These are phyloP conservation scores for Waltergamsia citrina DNA, from an alignment of 2,329 filamentous ascomycete species.

Conservation along the genomic window DNA sequence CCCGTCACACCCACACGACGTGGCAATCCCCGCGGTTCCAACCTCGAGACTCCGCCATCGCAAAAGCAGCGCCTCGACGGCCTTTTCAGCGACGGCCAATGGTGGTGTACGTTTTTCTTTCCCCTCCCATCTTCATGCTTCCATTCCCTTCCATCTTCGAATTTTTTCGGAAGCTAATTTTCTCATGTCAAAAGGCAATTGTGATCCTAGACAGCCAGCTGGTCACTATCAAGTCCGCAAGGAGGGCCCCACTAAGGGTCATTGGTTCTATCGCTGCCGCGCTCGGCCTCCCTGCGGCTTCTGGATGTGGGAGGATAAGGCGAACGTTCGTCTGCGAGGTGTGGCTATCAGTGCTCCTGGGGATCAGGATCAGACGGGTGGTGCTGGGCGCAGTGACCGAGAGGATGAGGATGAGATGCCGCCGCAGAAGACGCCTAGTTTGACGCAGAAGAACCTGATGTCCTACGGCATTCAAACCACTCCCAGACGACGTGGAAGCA, in stretches of 20 bases:
- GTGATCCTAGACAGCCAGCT: conserved; percentile 27
- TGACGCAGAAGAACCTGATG: conserved; percentile 16
- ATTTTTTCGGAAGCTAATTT: neutral
- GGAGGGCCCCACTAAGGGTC: conserved; percentile 26
- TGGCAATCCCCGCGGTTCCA: conserved; percentile 2
- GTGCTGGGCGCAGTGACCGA: neutral
- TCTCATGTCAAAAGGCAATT: conserved; percentile 24
- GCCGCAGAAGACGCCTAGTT: conserved; percentile 13
- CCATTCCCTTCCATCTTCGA: neutral
- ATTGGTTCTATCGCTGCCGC: conserved; percentile 31
- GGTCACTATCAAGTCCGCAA: conserved; percentile 22
- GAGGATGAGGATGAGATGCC: neutral
- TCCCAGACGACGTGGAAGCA: conserved; percentile 8
- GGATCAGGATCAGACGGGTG: conserved; percentile 1
- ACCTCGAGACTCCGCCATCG: conserved; percentile 13
- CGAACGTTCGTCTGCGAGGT: conserved; percentile 19
- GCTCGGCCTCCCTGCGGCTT: conserved; percentile 27
- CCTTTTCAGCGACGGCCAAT: conserved; percentile 19
- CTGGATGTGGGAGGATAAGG: conserved; percentile 34
- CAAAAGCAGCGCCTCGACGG: conserved; percentile 22
- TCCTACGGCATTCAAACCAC: conserved; percentile 17
- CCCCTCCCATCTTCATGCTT: neutral
- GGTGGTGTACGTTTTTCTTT: conserved; percentile 23
- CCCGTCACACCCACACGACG: conserved; percentile 8
- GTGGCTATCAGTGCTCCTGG: conserved; percentile 6